A percentile compares a stretch with the other conserved stretches of the same genome.
Evolutionary conservation across 352 stramenopile species (phyloP).

Genomic region (Phytophthora niederhauseri): DNA sequence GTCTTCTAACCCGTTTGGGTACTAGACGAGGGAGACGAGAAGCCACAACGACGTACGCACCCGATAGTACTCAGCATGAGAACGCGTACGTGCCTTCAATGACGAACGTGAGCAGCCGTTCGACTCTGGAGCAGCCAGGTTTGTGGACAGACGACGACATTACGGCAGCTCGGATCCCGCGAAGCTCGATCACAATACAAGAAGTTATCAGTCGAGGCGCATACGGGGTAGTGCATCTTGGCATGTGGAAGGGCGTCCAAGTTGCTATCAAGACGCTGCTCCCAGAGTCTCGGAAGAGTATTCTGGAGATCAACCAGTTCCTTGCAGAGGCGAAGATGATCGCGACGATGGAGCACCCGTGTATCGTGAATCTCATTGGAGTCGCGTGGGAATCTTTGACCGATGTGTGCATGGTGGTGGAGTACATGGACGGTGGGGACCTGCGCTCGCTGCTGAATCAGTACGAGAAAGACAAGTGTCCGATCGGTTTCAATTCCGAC

Average conservation of each 20-base stretch:
- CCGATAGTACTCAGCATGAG: neutral
- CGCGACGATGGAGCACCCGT: slow-evolving; percentile 46
- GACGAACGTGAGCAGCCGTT: neutral
- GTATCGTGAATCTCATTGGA: slow-evolving; percentile 24
- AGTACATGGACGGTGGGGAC: slow-evolving; percentile 49
- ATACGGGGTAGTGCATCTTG: slow-evolving; percentile 42
- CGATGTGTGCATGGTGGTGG: slow-evolving; percentile 36
- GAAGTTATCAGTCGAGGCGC: slow-evolving; percentile 34
- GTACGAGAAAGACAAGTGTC: neutral
- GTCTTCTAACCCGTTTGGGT: neutral
- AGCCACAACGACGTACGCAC: neutral
- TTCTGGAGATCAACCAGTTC: slow-evolving; percentile 45
- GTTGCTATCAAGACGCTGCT: slow-evolving; percentile 56
- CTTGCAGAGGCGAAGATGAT: slow-evolving; percentile 51
- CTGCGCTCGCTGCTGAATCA: slow-evolving; percentile 27
- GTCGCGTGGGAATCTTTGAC: slow-evolving; percentile 40
- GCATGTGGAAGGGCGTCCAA: slow-evolving; percentile 31
- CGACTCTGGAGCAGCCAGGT: neutral
- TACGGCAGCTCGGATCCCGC: slow-evolving; percentile 33
- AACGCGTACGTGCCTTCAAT: neutral
- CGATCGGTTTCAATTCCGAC: slow-evolving; percentile 4
- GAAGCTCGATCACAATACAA: slow-evolving; percentile 31
- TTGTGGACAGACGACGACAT: slow-evolving; percentile 31
- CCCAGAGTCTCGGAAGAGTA: slow-evolving; percentile 38
- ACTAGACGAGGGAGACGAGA: neutral